These are phyloP conservation scores for Nepenthes mirabilis DNA, from an alignment of 148 eudicot species.

Conservation along the genomic window DNA sequence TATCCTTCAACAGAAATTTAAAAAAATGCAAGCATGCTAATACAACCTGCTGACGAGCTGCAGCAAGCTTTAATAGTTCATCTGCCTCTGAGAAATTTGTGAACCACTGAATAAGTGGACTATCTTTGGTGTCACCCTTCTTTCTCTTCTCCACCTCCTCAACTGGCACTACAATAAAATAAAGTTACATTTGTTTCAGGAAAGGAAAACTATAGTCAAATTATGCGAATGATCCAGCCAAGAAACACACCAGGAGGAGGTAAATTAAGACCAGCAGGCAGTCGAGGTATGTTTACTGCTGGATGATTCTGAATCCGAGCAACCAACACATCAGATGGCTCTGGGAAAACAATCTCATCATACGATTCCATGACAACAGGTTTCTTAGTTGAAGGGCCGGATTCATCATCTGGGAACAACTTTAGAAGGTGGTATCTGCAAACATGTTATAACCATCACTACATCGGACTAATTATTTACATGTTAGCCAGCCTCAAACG, in stretches of 20 bases:
- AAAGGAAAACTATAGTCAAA: not conserved
- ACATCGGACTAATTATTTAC: not conserved
- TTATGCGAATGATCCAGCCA: not conserved
- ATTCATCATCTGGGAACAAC: slow-evolving; percentile 51
- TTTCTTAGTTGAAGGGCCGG: slow-evolving; percentile 62
- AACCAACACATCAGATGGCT: slow-evolving; percentile 50
- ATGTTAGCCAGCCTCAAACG: not conserved
- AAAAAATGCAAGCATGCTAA: not conserved
- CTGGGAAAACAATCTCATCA: slow-evolving; percentile 50
- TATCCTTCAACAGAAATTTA: no score
- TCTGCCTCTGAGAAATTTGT: slow-evolving; percentile 50
- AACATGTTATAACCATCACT: not conserved
- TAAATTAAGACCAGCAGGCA: slow-evolving; percentile 37
- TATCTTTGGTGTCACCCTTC: slow-evolving; percentile 22
- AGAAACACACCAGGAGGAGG: slow-evolving; percentile 39
- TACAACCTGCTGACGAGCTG: slow-evolving; percentile 57
- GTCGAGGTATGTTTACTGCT: slow-evolving; percentile 42
- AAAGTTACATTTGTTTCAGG: not conserved
- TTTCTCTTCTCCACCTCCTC: slow-evolving; percentile 20
- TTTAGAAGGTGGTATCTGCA: slow-evolving; percentile 67
- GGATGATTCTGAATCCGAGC: slow-evolving; percentile 52
- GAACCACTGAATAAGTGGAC: slow-evolving; percentile 19
- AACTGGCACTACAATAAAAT: slow-evolving; percentile 8
- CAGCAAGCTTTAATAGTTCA: slow-evolving; percentile 57
- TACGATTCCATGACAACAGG: slow-evolving; percentile 73